Percentiles rank a stretch among this genome's conserved stretches.
Conservation (phyloP, 2,329 filamentous ascomycete species). For the Zalaria obscura region DNA sequence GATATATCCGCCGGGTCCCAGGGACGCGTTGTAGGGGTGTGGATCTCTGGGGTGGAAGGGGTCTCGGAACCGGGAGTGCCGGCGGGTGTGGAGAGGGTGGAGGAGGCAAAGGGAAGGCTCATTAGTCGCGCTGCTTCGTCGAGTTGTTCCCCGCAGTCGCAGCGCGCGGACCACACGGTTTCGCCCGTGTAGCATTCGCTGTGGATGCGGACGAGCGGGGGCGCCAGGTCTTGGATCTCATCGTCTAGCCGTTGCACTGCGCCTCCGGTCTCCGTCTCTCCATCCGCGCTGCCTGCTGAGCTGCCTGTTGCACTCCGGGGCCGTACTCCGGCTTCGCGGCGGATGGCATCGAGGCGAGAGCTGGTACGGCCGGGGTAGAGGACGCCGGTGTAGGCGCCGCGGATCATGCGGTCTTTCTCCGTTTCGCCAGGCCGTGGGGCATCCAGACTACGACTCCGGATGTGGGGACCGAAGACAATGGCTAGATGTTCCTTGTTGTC, state of each 20-base stretch:
- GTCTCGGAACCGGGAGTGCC: background rate
- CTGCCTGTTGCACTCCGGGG: background rate
- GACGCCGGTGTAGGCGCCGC: constrained; percentile 81
- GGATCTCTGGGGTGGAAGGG: no score
- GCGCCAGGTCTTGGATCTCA: constrained; percentile 9
- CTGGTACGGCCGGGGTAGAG: constrained; percentile 73
- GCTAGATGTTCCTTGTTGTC: constrained; percentile 95
- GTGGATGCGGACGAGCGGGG: constrained; percentile 84
- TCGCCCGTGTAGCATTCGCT: constrained; percentile 98
- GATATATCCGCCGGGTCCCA: background rate
- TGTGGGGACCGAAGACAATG: constrained; percentile 85
- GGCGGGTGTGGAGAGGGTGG: constrained; percentile 1
- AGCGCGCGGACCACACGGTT: constrained; percentile 94
- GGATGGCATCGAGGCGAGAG: constrained; percentile 47
- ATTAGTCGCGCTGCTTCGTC: constrained; percentile 93
- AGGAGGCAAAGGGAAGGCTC: constrained; percentile 20
- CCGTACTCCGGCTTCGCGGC: constrained; percentile 24
- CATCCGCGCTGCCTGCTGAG: no score
- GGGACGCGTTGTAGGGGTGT: no score
- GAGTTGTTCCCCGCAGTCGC: constrained; percentile 94
- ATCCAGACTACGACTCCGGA: constrained; percentile 59
- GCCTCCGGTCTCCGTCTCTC: background rate
- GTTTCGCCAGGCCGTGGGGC: constrained; percentile 62
- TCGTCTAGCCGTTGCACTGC: constrained; percentile 6
- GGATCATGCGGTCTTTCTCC: constrained; percentile 81